Evolutionary conservation across 139 green algal species (phyloP), one percentile per base, ranked within the genome.

Genomic region (Astrephomene gubernaculifera): DNA sequence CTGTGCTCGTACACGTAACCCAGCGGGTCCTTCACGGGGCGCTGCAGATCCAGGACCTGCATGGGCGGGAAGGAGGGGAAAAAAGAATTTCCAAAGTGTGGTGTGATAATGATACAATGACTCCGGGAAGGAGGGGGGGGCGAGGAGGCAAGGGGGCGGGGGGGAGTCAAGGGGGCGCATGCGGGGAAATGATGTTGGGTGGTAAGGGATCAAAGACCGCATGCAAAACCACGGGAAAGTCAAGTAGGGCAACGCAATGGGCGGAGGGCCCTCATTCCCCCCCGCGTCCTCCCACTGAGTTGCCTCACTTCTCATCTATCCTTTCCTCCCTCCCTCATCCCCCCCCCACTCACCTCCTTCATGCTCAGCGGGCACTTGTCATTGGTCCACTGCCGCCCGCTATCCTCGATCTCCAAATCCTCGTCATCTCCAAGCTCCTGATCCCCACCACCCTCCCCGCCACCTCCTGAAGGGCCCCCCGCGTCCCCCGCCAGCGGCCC

Each of bases 1-100:
- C 22, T 29, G 4, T 39, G 25, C 54, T 82, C 74, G 74, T 60
- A 82, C 38, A 82, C 74, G 54, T 82, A 82, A 8, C 74, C 74
- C 22, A 71, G 25, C 4, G 8, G 27, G 36, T 82, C 74, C 54
- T 60, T 41, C n/a, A 82, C 74, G 7, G 74, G 74, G 2, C 31
- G 10, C 38, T 54, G 27, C 14, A 82, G 54, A 4, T 82, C 74
- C 54, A 82, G 38, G 21, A 82, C 54, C 74, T 82, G 53, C 22
- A 45, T n/a, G 35, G 8, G 35, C 25, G 64, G 8, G 19, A n/a
- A n/a, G 64, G n/a, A 25, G 61, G n/a, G 4, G 12, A 31, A 22
- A 22, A 69, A 14, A 57, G 17, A 57, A 17, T 17, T 17, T n/a
- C n/a, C n/a, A n/a, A n/a, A n/a, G n/a, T n/a, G n/a, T n/a, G n/a